A percentile compares a stretch with the other conserved stretches of the same genome.
Conservation (phyloP, 352 stramenopile species). For the Pythium biforme region DNA sequence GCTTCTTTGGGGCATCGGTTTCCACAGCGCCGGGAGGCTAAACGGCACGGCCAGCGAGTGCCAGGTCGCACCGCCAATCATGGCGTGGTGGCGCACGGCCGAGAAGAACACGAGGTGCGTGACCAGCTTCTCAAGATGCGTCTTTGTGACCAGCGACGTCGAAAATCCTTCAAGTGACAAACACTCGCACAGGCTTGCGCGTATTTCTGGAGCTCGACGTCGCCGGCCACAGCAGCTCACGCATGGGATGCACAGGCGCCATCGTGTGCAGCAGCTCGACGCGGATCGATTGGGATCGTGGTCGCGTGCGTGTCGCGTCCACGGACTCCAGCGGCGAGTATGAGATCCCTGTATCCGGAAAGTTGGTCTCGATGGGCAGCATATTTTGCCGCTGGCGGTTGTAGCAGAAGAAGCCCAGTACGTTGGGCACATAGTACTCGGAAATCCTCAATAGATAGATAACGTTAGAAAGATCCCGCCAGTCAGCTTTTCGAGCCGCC, state of each 20-base stretch:
- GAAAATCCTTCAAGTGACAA: conserved; percentile 35
- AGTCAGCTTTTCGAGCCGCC: too few species aligned
- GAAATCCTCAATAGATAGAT: too few species aligned
- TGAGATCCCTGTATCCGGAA: conserved; percentile 39
- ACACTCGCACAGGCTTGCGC: conserved; percentile 28
- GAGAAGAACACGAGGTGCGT: conserved; percentile 42
- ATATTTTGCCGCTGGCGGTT: conserved; percentile 25
- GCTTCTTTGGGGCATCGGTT: conserved; percentile 22
- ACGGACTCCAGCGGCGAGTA: conserved; percentile 45
- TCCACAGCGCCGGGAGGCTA: conserved; percentile 18
- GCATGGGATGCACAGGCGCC: too few species aligned
- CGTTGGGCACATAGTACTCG: conserved; percentile 38
- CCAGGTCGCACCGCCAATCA: conserved; percentile 46
- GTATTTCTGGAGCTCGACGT: conserved; percentile 51
- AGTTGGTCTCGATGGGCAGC: conserved; percentile 40
- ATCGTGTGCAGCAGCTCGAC: conserved; percentile 25
- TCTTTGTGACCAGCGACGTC: conserved; percentile 20
- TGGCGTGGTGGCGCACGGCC: conserved; percentile 42
- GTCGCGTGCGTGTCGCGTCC: conserved; percentile 45
- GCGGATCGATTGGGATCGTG: conserved; percentile 47
- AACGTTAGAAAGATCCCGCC: too few species aligned
- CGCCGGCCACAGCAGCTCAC: conserved; percentile 23
- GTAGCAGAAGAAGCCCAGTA: conserved; percentile 24
- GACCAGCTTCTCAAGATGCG: conserved; percentile 28
- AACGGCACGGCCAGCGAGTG: conserved; percentile 25